Conservation (phyloP, 306 rosid genomes). For the Purshia tridentata region DNA sequence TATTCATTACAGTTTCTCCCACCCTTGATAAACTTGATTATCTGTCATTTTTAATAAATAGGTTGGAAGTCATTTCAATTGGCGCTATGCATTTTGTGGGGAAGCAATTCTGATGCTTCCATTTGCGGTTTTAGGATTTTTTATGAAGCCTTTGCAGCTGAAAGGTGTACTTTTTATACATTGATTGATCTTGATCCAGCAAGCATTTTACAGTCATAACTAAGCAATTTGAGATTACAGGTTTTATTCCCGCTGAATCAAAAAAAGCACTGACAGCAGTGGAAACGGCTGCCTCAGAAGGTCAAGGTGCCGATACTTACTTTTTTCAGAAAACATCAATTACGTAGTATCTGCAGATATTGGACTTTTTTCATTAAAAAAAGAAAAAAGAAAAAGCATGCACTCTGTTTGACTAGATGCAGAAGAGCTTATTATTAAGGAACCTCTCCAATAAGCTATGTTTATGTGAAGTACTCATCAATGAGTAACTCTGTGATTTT, state of each 20-base stretch:
- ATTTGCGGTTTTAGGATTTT: constrained; percentile 66
- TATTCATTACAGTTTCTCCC: background rate
- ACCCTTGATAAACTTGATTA: constrained; percentile 7
- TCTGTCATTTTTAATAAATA: constrained; percentile 29
- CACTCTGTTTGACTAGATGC: background rate
- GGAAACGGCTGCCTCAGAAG: constrained; percentile 38
- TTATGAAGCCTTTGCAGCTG: constrained; percentile 71
- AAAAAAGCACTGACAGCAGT: constrained; percentile 29
- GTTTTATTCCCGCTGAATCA: constrained; percentile 49
- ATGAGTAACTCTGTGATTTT: constrained; percentile 1
- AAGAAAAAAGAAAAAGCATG: too few species aligned
- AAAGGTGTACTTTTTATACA: constrained; percentile 54
- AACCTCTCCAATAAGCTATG: background rate
- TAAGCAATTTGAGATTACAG: constrained; percentile 39
- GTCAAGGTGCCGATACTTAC: constrained; percentile 45
- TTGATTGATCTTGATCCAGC: constrained; percentile 19
- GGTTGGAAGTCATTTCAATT: constrained; percentile 62
- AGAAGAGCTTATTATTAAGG: background rate
- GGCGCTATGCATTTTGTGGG: constrained; percentile 77
- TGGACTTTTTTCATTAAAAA: background rate
- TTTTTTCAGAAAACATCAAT: background rate
- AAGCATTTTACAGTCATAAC: constrained; percentile 15
- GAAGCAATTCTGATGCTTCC: constrained; percentile 81
- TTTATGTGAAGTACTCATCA: background rate
- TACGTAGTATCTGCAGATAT: background rate